These are phyloP conservation scores for Microstroma glucosiphilum DNA, from an alignment of 1,284 basidiomycete species.

Conservation along the genomic window DNA sequence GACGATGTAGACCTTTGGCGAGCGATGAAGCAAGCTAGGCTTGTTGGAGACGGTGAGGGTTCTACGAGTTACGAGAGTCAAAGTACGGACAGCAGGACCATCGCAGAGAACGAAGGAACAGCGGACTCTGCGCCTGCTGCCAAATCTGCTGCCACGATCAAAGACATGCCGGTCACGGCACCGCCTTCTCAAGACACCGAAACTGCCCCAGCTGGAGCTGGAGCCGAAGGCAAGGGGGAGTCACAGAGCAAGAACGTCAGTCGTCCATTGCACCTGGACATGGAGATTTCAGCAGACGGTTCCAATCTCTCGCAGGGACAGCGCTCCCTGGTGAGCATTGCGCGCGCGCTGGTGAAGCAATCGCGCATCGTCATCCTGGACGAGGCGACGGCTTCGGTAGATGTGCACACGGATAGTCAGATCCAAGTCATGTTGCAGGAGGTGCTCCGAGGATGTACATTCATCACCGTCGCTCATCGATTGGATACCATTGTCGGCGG, in stretches of 20 bases:
- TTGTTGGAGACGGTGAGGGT: constrained; percentile 13
- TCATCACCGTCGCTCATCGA: constrained; percentile 3
- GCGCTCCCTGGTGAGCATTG: constrained; percentile 72
- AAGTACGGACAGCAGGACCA: no score
- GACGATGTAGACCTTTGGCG: constrained; percentile 48
- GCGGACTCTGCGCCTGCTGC: background rate
- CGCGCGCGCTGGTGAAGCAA: constrained; percentile 60
- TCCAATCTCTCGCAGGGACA: constrained; percentile 62
- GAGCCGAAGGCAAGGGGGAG: background rate
- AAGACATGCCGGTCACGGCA: background rate
- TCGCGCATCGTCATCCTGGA: constrained; percentile 23
- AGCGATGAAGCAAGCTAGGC: constrained; percentile 40
- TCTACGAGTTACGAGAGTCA: no score
- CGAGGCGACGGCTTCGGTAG: constrained; percentile 59
- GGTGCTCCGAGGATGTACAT: background rate
- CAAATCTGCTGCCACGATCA: background rate
- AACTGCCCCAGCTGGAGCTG: background rate
- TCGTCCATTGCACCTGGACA: constrained; percentile 55
- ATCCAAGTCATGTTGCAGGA: constrained; percentile 57
- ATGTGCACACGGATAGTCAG: constrained; percentile 71
- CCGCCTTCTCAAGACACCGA: background rate
- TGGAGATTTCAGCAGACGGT: constrained; percentile 75
- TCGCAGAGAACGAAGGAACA: background rate
- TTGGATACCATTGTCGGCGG: constrained; percentile 1
- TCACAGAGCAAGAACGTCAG: background rate